These are phyloP conservation scores for Euphrasia confusa DNA, from an alignment of 257 asterid genomes.

Conservation along the genomic window DNA sequence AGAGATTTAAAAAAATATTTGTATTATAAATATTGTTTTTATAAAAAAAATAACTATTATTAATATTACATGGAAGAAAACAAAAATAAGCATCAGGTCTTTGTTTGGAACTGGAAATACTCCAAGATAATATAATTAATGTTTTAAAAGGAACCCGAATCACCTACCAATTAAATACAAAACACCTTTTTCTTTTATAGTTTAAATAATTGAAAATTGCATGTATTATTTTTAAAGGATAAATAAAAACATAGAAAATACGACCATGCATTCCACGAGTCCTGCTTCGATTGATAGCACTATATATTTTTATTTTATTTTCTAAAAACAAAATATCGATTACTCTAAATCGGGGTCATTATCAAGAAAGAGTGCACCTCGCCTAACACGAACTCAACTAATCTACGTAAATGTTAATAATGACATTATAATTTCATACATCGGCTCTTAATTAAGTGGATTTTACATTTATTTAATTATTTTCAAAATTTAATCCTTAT, in stretches of 20 bases:
- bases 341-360: no score
- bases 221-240: background rate
- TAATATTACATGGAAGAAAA: background rate
- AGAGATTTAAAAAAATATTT: no score
- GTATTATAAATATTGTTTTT: no score
- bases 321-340: no score
- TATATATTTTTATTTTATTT: no score
- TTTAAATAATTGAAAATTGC: background rate
- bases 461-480: no score
- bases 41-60: background rate
- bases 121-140: background rate
- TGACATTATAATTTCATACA: no score
- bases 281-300: background rate
- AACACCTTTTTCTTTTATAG: background rate
- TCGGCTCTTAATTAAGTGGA: no score
- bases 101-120: background rate
- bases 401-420: no score
- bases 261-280: constrained; percentile 44
- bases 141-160: background rate
- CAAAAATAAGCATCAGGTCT: background rate
- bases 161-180: background rate
- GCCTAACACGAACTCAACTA: no score
- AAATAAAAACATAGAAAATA: constrained; percentile 20
- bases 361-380: no score
- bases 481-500: no score